These are phyloP conservation scores for Rubroboletus satanas DNA, from an alignment of 768 basidiomycete species.

Conservation along the genomic window DNA sequence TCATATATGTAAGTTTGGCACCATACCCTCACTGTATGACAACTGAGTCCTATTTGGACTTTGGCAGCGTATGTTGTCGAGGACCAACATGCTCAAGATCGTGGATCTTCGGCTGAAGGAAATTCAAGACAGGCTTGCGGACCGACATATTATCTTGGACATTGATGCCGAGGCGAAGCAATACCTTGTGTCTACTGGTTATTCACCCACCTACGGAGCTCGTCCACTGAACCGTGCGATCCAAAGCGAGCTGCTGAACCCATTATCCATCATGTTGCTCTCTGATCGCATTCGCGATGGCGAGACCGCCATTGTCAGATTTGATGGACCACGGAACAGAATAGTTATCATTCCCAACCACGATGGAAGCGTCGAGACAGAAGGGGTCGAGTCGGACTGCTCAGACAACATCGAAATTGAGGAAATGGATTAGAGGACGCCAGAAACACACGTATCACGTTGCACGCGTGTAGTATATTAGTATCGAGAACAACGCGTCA, in stretches of 20 bases:
- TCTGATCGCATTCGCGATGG: conserved; percentile 79
- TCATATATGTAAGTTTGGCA: conserved; percentile 53
- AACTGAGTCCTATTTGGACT: conserved; percentile 26
- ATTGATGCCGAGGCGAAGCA: conserved; percentile 74
- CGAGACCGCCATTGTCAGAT: conserved; percentile 70
- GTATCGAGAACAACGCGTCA: background rate
- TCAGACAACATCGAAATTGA: conserved; percentile 44
- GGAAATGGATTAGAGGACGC: conserved; percentile 14
- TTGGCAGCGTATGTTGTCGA: conserved; percentile 72
- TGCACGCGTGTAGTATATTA: background rate
- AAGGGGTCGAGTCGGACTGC: conserved; percentile 56
- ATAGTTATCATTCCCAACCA: conserved; percentile 83
- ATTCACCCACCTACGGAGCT: conserved; percentile 83
- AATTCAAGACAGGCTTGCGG: conserved; percentile 73
- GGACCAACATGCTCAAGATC: conserved; percentile 72
- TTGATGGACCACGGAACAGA: conserved; percentile 80
- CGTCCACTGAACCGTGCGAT: conserved; percentile 90
- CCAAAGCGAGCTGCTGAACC: conserved; percentile 89
- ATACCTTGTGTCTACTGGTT: conserved; percentile 72
- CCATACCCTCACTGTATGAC: background rate
- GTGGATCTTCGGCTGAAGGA: conserved; percentile 87
- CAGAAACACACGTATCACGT: background rate
- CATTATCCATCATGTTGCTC: conserved; percentile 79
- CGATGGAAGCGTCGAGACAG: conserved; percentile 43
- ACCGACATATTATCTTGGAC: conserved; percentile 76